A percentile compares a stretch with the other conserved stretches of the same genome.
phyloP scores from a whole-genome alignment of 495 filamentous ascomycete species.

The Xylaria castorea region DNA sequence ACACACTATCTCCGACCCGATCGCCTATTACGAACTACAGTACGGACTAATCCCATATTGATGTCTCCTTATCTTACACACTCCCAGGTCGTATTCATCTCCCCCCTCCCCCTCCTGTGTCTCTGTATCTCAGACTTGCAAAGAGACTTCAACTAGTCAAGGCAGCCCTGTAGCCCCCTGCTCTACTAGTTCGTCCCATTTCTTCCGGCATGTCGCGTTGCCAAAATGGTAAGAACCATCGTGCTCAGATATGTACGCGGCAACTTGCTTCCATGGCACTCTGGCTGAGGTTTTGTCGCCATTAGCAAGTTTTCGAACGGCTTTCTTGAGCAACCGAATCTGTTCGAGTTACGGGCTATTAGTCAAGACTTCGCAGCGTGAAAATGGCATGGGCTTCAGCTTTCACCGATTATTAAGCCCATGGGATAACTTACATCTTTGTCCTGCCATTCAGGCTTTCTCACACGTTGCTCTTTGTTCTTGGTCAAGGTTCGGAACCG shows the following conservation, averaged over 20 bases:
- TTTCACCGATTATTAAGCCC: not conserved
- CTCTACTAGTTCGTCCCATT: constrained; percentile 65
- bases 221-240: constrained; percentile 88
- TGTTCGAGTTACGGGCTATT: constrained; percentile 30
- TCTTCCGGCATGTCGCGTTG: constrained; percentile 86
- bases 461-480: constrained; percentile 70
- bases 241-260: constrained; percentile 69
- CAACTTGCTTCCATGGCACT: constrained; percentile 84
- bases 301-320: constrained; percentile 48
- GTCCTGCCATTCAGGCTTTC: constrained; percentile 79
- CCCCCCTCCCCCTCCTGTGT: not conserved
- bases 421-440: constrained; percentile 69
- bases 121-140: not conserved
- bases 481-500: constrained; percentile 83
- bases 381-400: not conserved
- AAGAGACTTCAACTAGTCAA: constrained; percentile 1
- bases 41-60: not conserved
- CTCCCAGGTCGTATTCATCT: not conserved
- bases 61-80: constrained; percentile 21
- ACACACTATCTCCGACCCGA: constrained; percentile 23
- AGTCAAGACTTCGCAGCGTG: not conserved
- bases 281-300: constrained; percentile 47
- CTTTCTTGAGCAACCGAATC: constrained; percentile 57
- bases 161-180: constrained; percentile 29
- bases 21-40: not conserved